Evolutionary conservation across 805 yeast species (phyloP), one percentile per base, ranked within the genome.

Genomic region (Starmerella sp.): DNA sequence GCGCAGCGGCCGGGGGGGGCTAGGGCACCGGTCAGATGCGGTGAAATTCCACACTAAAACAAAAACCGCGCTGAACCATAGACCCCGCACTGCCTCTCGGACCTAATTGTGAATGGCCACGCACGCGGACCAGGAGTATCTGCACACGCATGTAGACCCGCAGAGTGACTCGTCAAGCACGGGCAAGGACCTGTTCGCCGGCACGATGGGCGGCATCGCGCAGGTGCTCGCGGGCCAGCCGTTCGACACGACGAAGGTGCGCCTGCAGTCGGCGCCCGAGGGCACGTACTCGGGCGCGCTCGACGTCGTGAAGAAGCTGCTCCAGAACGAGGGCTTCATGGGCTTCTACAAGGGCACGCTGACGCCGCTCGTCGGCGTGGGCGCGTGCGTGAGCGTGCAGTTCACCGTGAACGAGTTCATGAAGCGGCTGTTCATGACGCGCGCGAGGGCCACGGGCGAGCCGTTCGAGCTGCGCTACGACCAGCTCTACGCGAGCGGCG

Each of bases 201-300:
- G 98, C 22, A 91, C 97, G 15, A 77, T 84, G 62, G 97, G 97
- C 55, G 98, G 98, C 53, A 80, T 93, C 31, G 91, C 97, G 6
- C 98, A 93, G 71, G 97, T 93, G 7, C 73, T 93, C 36, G 86
- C 84, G 13, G 98, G 98, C 29, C 97, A 93, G 70, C 97, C 97
- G 7, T 91, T 91, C 65, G 97, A 90, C 68, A 86, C 96, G 9
- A 86, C 93, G 46, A 91, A 91, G 71, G 97, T 93, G 22, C 76
- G 98, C 52, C 75, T 93, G 48, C 97, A 93, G 66, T 83, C 95
- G 2, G 88, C 90, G 0, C 82, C 89, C 2, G 82, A 82, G 36
- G 93, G 95, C 5, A 76, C 79, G 15, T 86, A 84, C 63, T 70
- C 70, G 22, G 87, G 89, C 2, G 83, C 96, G 0, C 62, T 79